Evolutionary conservation across 106 monocot species (phyloP).

Genomic region (Xerophyta viscosa): DNA sequence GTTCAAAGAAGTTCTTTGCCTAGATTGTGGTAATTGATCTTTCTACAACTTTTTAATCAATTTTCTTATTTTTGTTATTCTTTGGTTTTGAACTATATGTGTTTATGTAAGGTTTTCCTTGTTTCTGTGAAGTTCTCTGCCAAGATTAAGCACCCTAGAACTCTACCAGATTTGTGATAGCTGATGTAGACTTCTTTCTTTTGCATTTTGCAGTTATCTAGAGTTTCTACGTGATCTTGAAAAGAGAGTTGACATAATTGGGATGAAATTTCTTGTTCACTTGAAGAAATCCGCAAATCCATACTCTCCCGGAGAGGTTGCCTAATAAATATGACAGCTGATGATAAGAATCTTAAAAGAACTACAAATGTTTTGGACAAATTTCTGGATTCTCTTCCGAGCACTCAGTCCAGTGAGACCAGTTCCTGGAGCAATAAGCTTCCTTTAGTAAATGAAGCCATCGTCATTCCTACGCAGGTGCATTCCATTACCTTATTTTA

Average conservation of each 20-base stretch:
- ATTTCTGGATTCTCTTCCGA: constrained; percentile 86
- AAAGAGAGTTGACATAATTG: constrained; percentile 77
- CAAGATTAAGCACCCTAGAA: too few relatives aligned
- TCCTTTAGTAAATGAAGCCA: constrained; percentile 74
- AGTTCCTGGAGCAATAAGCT: constrained; percentile 44
- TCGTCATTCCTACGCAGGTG: constrained; percentile 95
- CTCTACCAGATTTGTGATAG: too few relatives aligned
- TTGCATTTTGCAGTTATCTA: constrained; percentile 61
- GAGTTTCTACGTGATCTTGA: constrained; percentile 86
- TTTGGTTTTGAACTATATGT: too few relatives aligned
- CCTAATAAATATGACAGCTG: constrained; percentile 87
- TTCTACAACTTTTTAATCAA: too few relatives aligned
- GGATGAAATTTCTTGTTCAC: constrained; percentile 75
- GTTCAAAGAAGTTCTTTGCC: too few relatives aligned
- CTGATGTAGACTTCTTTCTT: too few relatives aligned
- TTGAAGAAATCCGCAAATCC: constrained; percentile 77
- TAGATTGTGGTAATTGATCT: too few relatives aligned
- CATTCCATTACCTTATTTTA: not conserved
- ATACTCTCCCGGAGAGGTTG: constrained; percentile 68
- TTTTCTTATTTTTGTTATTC: too few relatives aligned
- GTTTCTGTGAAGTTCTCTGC: too few relatives aligned
- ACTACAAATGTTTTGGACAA: constrained; percentile 50
- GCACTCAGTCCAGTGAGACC: constrained; percentile 15
- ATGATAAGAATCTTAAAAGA: constrained; percentile 59
- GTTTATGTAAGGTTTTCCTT: too few relatives aligned